Evolutionary conservation across 2,329 filamentous ascomycete species (phyloP).

Genomic region (Venturia oleaginea): DNA sequence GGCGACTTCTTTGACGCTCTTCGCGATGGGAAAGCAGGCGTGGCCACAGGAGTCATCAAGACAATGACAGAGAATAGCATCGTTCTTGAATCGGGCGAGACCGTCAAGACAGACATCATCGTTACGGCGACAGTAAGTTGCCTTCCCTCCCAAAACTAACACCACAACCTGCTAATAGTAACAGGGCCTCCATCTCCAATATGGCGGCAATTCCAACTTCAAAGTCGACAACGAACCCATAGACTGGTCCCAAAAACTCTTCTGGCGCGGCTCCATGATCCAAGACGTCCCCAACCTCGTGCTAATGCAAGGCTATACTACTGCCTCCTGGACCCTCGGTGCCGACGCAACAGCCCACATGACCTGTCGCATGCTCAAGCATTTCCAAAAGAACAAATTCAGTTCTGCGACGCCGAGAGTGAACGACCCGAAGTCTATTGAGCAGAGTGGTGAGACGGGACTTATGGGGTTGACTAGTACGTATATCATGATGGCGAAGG

Average conservation of each 20-base stretch:
- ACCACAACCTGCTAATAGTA: slow-evolving; percentile 25
- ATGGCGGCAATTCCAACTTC: slow-evolving; percentile 46
- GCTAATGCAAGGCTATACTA: slow-evolving; percentile 51
- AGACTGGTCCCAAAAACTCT: slow-evolving; percentile 40
- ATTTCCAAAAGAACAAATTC: slow-evolving; percentile 38
- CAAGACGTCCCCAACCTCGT: slow-evolving; percentile 53
- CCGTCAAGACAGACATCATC: slow-evolving; percentile 51
- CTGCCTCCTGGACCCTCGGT: slow-evolving; percentile 54
- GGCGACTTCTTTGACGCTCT: slow-evolving; percentile 50
- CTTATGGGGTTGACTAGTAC: slow-evolving; percentile 42
- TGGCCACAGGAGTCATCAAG: slow-evolving; percentile 47
- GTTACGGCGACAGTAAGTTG: slow-evolving; percentile 53
- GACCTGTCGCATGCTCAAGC: slow-evolving; percentile 41
- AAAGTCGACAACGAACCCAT: slow-evolving; percentile 42
- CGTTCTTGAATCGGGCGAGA: slow-evolving; percentile 19
- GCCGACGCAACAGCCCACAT: slow-evolving; percentile 46
- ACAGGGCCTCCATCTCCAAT: slow-evolving; percentile 48
- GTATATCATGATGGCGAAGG: slow-evolving; percentile 38
- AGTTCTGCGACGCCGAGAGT: slow-evolving; percentile 37
- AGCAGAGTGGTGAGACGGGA: slow-evolving; percentile 28
- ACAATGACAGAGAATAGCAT: slow-evolving; percentile 42
- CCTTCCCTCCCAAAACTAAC: neutral
- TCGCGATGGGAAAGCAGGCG: slow-evolving; percentile 39
- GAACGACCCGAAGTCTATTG: slow-evolving; percentile 20
- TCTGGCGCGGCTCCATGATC: slow-evolving; percentile 55